phyloP scores from a whole-genome alignment of 179 eudicot species.

The Gypsophila paniculata region DNA sequence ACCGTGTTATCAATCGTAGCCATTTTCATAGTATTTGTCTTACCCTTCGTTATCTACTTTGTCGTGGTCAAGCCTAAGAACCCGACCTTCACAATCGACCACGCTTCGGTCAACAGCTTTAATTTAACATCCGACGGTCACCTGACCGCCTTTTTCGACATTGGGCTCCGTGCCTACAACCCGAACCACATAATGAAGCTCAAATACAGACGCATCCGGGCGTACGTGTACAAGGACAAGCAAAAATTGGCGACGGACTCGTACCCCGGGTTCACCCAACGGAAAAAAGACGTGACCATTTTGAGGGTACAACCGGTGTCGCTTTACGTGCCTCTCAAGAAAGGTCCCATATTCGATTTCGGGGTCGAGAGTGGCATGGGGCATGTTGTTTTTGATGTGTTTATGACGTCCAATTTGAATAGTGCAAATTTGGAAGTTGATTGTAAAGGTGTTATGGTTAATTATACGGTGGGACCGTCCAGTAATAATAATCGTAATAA shows the following conservation, averaged over 20 bases:
- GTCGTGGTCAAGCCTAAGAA: conserved; percentile 15
- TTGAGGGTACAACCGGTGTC: conserved; percentile 13
- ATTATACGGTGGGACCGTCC: background rate
- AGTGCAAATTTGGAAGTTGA: conserved; percentile 19
- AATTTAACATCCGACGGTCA: conserved; percentile 27
- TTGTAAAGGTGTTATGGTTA: conserved; percentile 20
- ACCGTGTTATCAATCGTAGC: background rate
- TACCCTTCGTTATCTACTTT: conserved; percentile 11
- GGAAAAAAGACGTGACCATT: conserved; percentile 5
- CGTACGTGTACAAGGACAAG: conserved; percentile 15
- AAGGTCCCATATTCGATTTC: conserved; percentile 12
- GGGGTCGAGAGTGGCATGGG: conserved; percentile 16
- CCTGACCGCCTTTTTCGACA: conserved; percentile 23
- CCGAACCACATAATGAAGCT: conserved; percentile 26
- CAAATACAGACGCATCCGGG: conserved; percentile 20
- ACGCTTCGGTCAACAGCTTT: conserved; percentile 18
- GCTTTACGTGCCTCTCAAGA: conserved; percentile 19
- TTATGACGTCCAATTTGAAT: conserved; percentile 18
- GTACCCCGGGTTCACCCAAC: conserved; percentile 20
- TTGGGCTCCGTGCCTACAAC: conserved; percentile 23
- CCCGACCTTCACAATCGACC: conserved; percentile 26
- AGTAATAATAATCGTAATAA: background rate
- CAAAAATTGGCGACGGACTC: conserved; percentile 18
- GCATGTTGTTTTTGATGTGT: conserved; percentile 17
- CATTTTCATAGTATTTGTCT: conserved; percentile 3